Percentiles rank a stretch among this genome's conserved stretches.
Conservation (phyloP, 768 basidiomycete species). For the Macrolepiota dolichaula region DNA sequence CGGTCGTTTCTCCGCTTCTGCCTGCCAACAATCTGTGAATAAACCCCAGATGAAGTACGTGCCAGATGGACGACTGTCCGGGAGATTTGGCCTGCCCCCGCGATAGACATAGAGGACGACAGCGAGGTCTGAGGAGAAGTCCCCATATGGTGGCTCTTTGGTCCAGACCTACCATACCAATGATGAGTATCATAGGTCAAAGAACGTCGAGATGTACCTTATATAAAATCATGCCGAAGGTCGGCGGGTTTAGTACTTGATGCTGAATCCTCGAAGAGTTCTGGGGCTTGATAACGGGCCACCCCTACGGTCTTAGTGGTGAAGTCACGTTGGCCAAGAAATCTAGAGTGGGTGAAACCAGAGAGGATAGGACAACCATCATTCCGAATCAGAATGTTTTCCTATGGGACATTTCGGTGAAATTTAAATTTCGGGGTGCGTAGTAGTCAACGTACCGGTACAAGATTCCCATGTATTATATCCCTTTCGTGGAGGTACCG, state of each 20-base stretch:
- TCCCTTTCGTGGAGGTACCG: not conserved
- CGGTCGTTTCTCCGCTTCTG: not conserved
- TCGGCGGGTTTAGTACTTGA: conserved; percentile 17
- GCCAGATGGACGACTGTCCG: not conserved
- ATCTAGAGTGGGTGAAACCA: not conserved
- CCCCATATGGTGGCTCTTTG: not conserved
- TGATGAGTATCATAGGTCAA: not conserved
- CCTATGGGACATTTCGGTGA: too few species aligned
- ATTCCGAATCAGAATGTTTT: not conserved
- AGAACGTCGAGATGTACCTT: conserved; percentile 11
- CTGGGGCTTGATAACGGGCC: conserved; percentile 4
- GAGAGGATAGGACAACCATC: not conserved
- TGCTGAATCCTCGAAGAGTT: not conserved
- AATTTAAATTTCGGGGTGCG: too few species aligned
- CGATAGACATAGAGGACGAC: not conserved
- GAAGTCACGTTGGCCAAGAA: not conserved
- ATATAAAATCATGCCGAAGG: conserved; percentile 12
- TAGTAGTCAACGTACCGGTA: not conserved
- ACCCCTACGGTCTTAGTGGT: not conserved
- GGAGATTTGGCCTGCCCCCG: not conserved
- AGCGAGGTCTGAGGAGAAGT: not conserved
- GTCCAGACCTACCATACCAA: not conserved
- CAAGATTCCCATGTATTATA: not conserved
- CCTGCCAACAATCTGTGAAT: not conserved
- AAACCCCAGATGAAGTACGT: not conserved